phyloP scores from a whole-genome alignment of 2,329 filamentous ascomycete genomes.

The Diplodia sapinea region DNA sequence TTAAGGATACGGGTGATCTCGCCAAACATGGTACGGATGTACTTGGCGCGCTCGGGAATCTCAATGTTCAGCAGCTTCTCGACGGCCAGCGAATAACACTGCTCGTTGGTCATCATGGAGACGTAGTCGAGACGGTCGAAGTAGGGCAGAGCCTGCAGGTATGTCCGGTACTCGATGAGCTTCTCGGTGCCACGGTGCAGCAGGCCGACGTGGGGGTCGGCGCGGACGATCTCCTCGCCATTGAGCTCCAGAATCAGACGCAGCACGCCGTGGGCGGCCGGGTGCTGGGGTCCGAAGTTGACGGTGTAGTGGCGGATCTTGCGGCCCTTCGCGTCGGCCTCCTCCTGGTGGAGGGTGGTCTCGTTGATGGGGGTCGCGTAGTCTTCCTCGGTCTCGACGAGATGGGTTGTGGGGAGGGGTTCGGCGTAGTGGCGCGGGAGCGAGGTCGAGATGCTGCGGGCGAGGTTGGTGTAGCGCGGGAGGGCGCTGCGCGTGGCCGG shows the following conservation, averaged over 20 bases:
- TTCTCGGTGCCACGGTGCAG: constrained; percentile 98
- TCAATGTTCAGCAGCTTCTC: constrained; percentile 98
- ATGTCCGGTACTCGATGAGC: constrained; percentile 99
- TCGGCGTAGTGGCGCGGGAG: constrained; percentile 67
- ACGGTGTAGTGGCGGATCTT: constrained; percentile 99
- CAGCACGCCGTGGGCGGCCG: constrained; percentile 96
- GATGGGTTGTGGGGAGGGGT: constrained; percentile 52
- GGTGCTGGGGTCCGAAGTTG: constrained; percentile 99
- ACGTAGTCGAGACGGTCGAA: constrained; percentile 99
- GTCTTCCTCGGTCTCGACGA: constrained; percentile 60
- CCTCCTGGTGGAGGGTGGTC: constrained; percentile 54
- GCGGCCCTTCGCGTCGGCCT: constrained; percentile 61
- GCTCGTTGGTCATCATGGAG: constrained; percentile 99
- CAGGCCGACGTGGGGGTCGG: constrained; percentile 95
- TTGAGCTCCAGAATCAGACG: constrained; percentile 96
- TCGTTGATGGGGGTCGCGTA: constrained; percentile 60
- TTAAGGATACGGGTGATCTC: constrained; percentile 95
- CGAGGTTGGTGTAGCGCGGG: constrained; percentile 52
- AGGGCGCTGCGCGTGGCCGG: constrained; percentile 48
- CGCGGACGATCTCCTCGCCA: constrained; percentile 95
- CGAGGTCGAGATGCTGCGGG: constrained; percentile 71
- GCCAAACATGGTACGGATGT: constrained; percentile 92
- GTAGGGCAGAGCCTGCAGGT: constrained; percentile 96
- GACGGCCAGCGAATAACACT: constrained; percentile 92
- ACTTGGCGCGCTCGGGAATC: constrained; percentile 94